Evolutionary conservation across 305 asterid genomes (phyloP).

Genomic region (Lippia alba): DNA sequence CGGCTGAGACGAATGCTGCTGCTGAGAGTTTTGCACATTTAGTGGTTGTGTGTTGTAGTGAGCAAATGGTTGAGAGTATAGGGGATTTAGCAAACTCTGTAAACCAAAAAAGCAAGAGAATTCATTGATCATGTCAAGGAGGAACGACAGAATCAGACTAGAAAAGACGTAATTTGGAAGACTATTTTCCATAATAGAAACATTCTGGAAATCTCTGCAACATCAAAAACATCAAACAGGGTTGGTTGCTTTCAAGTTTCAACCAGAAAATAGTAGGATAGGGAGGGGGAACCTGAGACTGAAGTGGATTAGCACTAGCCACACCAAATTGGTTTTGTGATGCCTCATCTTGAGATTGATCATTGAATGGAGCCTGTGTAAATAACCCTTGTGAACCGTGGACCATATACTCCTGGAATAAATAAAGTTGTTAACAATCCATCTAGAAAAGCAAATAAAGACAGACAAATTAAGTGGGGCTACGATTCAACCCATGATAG

Average conservation of each 20-base stretch:
- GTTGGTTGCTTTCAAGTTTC: too few species aligned
- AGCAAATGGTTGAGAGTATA: conserved; percentile 82
- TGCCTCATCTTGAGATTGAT: conserved; percentile 88
- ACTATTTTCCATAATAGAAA: not conserved
- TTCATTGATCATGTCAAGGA: conserved; percentile 12
- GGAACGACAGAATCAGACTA: not conserved
- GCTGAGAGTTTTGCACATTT: conserved; percentile 73
- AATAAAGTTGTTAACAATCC: conserved; percentile 26
- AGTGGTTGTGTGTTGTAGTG: conserved; percentile 81
- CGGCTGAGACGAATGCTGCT: conserved; percentile 67
- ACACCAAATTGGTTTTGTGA: conserved; percentile 82
- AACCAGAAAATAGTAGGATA: not conserved
- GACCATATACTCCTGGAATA: conserved; percentile 84
- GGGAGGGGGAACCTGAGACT: conserved; percentile 69
- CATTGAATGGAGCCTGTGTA: conserved; percentile 86
- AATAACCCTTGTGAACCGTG: conserved; percentile 94
- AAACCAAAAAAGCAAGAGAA: conserved; percentile 16
- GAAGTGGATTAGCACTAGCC: conserved; percentile 70
- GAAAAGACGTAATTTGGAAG: not conserved
- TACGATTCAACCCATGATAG: conserved; percentile 3
- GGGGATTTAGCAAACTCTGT: conserved; percentile 80
- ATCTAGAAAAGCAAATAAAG: conserved; percentile 24
- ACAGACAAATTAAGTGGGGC: not conserved
- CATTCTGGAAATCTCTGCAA: not conserved
- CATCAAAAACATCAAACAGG: too few species aligned